phyloP scores from a whole-genome alignment of 2,329 filamentous ascomycete genomes.

The Aspergillus eucalypticola region DNA sequence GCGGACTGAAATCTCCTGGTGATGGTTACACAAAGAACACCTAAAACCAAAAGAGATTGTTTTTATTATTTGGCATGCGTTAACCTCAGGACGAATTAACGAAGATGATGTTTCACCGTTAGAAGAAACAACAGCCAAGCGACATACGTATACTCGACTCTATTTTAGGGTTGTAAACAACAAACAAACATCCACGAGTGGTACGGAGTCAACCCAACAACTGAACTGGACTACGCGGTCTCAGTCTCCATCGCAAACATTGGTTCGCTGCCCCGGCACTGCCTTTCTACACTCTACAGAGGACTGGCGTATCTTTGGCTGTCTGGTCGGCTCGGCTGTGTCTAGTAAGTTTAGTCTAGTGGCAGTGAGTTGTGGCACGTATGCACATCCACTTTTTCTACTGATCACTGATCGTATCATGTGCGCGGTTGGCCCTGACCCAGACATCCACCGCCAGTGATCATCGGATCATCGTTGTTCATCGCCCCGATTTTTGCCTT shows the following conservation, averaged over 20 bases:
- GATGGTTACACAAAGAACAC: not conserved
- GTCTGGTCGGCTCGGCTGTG: not conserved
- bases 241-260: not conserved
- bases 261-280: not conserved
- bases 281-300: not conserved
- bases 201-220: too few relatives aligned
- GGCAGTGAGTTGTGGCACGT: not conserved
- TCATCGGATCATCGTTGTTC: not conserved
- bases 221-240: too few relatives aligned
- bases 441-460: conserved; percentile 1
- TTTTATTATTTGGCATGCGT: too few relatives aligned
- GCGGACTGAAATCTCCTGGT: not conserved
- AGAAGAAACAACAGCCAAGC: not conserved
- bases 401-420: not conserved
- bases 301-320: not conserved
- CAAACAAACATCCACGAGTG: not conserved
- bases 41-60: too few relatives aligned
- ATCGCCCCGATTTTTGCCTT: not conserved
- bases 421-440: not conserved
- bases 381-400: not conserved
- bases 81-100: too few relatives aligned
- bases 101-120: too few relatives aligned
- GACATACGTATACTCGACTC: not conserved
- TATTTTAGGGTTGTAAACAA: not conserved
- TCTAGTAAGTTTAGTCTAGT: not conserved